phyloP scores from a whole-genome alignment of 306 rosid genomes.

The Purshia tridentata region DNA sequence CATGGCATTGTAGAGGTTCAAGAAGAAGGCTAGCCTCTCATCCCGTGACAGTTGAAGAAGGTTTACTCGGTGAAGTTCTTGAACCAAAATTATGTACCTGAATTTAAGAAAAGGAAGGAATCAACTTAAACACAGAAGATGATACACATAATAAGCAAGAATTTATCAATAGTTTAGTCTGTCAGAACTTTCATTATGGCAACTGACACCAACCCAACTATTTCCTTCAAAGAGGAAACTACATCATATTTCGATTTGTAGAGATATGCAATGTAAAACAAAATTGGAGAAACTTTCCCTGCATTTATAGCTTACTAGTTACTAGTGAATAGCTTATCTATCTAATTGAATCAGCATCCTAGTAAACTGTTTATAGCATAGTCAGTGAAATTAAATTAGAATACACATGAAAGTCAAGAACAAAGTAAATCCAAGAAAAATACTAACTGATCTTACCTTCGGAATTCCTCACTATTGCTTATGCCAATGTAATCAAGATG shows the following conservation, averaged over 20 bases:
- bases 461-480: slow-evolving; percentile 87
- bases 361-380: not conserved
- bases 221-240: not conserved
- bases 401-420: not conserved
- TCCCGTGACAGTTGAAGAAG: slow-evolving; percentile 56
- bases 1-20: slow-evolving; percentile 95
- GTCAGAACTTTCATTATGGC: not conserved
- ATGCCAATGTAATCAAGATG: slow-evolving; percentile 68
- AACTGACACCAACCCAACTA: not conserved
- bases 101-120: slow-evolving; percentile 7
- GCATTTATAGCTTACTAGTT: not conserved
- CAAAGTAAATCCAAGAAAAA: not conserved
- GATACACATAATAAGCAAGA: not conserved
- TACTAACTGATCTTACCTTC: slow-evolving; percentile 51
- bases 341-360: not conserved
- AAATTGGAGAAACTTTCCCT: not conserved
- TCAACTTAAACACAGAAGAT: slow-evolving; percentile 1
- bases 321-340: not conserved
- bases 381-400: not conserved
- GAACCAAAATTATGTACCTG: slow-evolving; percentile 75
- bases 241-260: not conserved
- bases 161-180: not conserved
- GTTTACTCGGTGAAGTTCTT: slow-evolving; percentile 77
- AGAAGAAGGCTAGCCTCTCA: slow-evolving; percentile 78
- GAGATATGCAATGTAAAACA: not conserved